Evolutionary conservation across 2,329 filamentous ascomycete genomes (phyloP), one percentile per base, ranked within the genome.

Genomic region (Exophiala alcalophila): DNA sequence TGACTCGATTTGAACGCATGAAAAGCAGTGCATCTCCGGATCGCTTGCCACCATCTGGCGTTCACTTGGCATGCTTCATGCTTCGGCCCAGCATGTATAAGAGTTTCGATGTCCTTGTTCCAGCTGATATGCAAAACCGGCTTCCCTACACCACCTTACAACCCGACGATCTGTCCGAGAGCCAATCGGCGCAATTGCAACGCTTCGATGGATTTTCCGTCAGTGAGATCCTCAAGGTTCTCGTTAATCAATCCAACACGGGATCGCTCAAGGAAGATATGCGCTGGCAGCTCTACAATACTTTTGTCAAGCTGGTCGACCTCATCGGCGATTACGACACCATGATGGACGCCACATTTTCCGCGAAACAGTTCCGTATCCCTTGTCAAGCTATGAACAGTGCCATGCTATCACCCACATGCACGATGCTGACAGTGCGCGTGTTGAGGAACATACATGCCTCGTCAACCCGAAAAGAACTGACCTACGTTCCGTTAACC

Each of bases 91-190:
- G 69, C 68, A 48, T 82, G 65, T 47, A 73, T 32, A 67, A 71
- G 43, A 77, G 78, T 5, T 85, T 84, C 49, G 78, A 84, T 49
- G 70, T 86, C 4, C 65, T 85, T 10, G 80, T 81, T 12, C 70
- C 72, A 36, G 75, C 70, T 30, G 68, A 70, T 5, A 68, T 72
- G 5, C 72, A 73, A 14, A 79, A 82, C 50, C 66, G 82, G 36
- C 68, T 86, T 1, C 83, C 83, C 2, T 76, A 76, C 1, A 66
- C 77, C 30, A 69, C 72, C 12, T 58, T 86, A 45, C 69, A 75
- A 0, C 58, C 78, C 5, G 65, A 72, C 9, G 64, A 65, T 0
- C 65, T 86, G 1, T 71, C 80, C 33, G 57, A 69, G 3, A 73
- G 71, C 60, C 79, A 85, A 32, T 47, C 73, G 6, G 70, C 74